A percentile compares a stretch with the other conserved stretches of the same genome.
phyloP scores from a whole-genome alignment of 148 eudicot species.

The Agrostemma githago region DNA sequence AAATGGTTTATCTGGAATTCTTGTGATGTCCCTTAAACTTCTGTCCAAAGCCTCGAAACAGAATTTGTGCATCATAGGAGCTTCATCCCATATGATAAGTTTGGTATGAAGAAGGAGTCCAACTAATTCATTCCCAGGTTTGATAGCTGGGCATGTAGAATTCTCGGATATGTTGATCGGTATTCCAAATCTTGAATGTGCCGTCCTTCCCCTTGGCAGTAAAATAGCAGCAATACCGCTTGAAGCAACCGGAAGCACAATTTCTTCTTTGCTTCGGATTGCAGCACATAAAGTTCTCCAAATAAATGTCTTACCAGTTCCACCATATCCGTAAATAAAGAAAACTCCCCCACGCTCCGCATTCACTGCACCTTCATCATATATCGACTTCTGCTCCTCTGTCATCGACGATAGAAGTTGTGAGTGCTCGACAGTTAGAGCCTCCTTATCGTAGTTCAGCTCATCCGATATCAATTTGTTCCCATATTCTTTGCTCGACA shows the following conservation, averaged over 20 bases:
- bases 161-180: constrained; percentile 5
- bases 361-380: not conserved
- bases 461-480: constrained; percentile 16
- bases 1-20: not conserved
- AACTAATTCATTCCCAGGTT: not conserved
- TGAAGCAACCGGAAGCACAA: constrained; percentile 25
- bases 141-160: constrained; percentile 15
- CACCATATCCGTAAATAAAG: too few relatives aligned
- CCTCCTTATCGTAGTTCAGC: constrained; percentile 1
- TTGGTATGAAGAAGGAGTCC: not conserved
- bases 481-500: not conserved
- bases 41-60: too few relatives aligned
- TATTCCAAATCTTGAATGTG: constrained; percentile 31
- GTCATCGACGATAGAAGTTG: not conserved
- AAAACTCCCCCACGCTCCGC: not conserved
- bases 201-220: constrained; percentile 4
- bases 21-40: not conserved
- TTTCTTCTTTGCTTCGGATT: not conserved
- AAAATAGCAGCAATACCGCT: constrained; percentile 21
- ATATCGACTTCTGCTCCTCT: constrained; percentile 2
- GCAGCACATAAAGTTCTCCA: too few relatives aligned
- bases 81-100: constrained; percentile 27
- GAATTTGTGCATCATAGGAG: constrained; percentile 14
- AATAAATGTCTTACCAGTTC: too few relatives aligned
- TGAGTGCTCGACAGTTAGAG: not conserved